Evolutionary conservation across 176 grass and related monocot genomes (phyloP).

Genomic region (Oryza longistaminata): DNA sequence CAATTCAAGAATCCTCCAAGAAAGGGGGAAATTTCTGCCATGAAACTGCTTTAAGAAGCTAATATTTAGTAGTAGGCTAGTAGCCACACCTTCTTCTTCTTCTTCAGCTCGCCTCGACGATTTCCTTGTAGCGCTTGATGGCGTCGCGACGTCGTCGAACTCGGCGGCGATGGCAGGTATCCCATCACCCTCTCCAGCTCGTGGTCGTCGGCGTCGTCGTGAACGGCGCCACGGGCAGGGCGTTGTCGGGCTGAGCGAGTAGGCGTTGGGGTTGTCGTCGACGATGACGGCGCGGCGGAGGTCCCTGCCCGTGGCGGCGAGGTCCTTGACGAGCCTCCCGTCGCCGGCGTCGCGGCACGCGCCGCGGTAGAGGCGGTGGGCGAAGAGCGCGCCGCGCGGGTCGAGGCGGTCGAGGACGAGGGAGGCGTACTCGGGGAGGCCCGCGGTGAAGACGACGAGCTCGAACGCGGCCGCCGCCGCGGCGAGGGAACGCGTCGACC

Average conservation of each 20-base stretch:
- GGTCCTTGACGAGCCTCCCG: constrained; percentile 88
- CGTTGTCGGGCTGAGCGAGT: constrained; percentile 82
- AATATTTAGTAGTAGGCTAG: background rate
- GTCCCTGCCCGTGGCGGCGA: constrained; percentile 53
- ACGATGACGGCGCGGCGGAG: constrained; percentile 67
- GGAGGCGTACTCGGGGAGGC: constrained; percentile 70
- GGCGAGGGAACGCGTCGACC: constrained; percentile 65
- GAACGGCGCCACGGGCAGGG: constrained; percentile 65
- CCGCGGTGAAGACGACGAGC: constrained; percentile 82
- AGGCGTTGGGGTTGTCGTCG: constrained; percentile 91
- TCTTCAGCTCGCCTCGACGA: constrained; percentile 12
- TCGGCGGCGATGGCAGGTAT: constrained; percentile 51
- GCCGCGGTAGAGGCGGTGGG: constrained; percentile 76
- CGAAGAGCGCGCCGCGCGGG: constrained; percentile 49
- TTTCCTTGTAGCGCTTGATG: constrained; percentile 52
- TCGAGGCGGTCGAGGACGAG: constrained; percentile 80
- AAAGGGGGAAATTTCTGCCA: background rate
- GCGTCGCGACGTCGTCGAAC: constrained; percentile 71
- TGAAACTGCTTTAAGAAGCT: background rate
- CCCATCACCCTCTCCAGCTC: constrained; percentile 71
- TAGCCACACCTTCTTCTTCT: background rate
- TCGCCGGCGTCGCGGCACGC: constrained; percentile 69
- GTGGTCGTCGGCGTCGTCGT: constrained; percentile 52
- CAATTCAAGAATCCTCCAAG: background rate
- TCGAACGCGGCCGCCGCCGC: constrained; percentile 53